Evolutionary conservation across 768 basidiomycete genomes (phyloP).

Genomic region (Crepidotus variabilis): DNA sequence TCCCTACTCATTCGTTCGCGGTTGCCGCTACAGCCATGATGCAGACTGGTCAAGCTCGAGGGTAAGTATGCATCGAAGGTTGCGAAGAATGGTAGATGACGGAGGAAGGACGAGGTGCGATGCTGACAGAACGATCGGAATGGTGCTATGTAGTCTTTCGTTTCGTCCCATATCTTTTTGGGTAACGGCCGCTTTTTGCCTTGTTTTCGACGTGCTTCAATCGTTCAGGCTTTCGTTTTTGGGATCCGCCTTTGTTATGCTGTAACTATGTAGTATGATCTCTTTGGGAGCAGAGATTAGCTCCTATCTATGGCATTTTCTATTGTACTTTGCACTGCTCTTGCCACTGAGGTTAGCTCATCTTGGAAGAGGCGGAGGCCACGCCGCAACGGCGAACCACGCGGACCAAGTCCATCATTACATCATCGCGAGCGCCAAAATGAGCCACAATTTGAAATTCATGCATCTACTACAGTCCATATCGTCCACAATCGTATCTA

Average conservation of each 20-base stretch:
- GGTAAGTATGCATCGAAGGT: neutral
- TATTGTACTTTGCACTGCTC: too few species aligned
- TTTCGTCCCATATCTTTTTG: neutral
- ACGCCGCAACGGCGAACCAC: too few species aligned
- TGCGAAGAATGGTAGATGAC: neutral
- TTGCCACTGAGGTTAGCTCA: too few species aligned
- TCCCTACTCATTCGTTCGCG: slow-evolving; percentile 11
- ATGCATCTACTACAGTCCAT: too few species aligned
- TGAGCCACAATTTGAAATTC: too few species aligned
- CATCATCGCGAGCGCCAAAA: too few species aligned
- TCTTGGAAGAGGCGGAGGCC: too few species aligned
- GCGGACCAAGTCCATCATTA: too few species aligned
- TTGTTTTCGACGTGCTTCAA: neutral
- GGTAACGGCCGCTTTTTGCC: neutral
- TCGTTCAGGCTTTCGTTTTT: slow-evolving; percentile 7
- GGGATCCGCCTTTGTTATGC: slow-evolving; percentile 3
- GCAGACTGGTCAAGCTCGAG: slow-evolving; percentile 15
- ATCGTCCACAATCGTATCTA: too few species aligned
- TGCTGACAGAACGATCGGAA: neutral
- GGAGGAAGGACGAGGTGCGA: neutral
- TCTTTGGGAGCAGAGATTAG: neutral
- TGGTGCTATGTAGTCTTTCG: neutral
- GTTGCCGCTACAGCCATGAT: slow-evolving; percentile 16
- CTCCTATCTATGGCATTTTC: neutral
- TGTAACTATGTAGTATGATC: neutral